These are phyloP conservation scores for Alternaria rosae DNA, from an alignment of 2,329 filamentous ascomycete genomes.

Conservation along the genomic window DNA sequence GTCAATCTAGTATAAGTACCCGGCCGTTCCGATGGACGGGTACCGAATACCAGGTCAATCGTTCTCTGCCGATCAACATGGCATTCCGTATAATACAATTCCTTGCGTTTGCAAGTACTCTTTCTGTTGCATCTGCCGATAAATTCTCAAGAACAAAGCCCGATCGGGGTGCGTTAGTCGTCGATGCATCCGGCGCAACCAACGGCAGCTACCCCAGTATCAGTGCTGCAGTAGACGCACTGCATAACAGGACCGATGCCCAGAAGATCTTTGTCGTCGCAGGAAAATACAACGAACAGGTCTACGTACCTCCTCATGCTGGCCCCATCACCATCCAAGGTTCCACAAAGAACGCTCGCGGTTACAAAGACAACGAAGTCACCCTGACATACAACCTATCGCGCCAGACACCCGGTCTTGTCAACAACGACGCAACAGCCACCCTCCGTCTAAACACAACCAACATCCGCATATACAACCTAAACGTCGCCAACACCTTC, in stretches of 20 bases:
- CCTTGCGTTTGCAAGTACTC: background rate
- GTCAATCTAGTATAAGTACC: slow-evolving; percentile 4
- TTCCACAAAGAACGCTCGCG: slow-evolving; percentile 59
- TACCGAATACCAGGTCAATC: background rate
- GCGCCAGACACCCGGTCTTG: slow-evolving; percentile 33
- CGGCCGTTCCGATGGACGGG: background rate
- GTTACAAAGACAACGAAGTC: slow-evolving; percentile 63
- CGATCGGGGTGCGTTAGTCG: slow-evolving; percentile 22
- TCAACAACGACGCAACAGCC: slow-evolving; percentile 59
- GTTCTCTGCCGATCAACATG: background rate
- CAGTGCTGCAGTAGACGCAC: slow-evolving; percentile 21
- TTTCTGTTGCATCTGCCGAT: slow-evolving; percentile 1
- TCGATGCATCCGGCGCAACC: slow-evolving; percentile 24
- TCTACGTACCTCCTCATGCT: slow-evolving; percentile 56
- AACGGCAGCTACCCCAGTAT: slow-evolving; percentile 23
- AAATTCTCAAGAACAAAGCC: slow-evolving; percentile 22
- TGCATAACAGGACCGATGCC: slow-evolving; percentile 16
- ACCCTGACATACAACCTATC: slow-evolving; percentile 56
- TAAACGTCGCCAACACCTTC: slow-evolving; percentile 60
- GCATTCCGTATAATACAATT: background rate
- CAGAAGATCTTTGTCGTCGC: slow-evolving; percentile 64
- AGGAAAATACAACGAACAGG: slow-evolving; percentile 66
- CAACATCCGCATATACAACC: slow-evolving; percentile 65
- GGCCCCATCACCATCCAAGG: slow-evolving; percentile 64
- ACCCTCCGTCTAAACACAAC: slow-evolving; percentile 55